Evolutionary conservation across 2,329 filamentous ascomycete genomes (phyloP).

Genomic region (Colletotrichum neosansevieriae): DNA sequence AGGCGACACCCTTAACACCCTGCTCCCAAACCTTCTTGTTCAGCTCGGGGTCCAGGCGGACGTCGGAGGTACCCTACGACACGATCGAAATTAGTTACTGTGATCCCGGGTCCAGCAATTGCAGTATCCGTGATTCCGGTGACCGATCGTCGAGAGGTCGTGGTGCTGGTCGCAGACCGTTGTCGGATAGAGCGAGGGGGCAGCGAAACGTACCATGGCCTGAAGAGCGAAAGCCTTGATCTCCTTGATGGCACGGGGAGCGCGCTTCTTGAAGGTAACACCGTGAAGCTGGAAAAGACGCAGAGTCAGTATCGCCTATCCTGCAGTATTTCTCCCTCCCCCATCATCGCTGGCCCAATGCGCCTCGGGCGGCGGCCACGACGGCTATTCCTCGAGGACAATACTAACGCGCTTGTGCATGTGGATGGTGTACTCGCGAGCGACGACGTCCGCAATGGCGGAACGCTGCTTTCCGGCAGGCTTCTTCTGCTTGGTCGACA

Average conservation of each 20-base stretch:
- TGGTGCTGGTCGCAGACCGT: neutral
- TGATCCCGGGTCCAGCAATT: neutral
- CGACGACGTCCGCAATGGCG: constrained; percentile 98
- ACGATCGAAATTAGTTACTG: constrained; percentile 42
- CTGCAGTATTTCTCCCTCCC: neutral
- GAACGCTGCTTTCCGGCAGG: constrained; percentile 79
- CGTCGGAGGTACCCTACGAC: constrained; percentile 90
- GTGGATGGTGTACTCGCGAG: constrained; percentile 99
- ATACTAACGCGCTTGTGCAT: constrained; percentile 84
- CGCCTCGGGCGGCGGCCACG: constrained; percentile 41
- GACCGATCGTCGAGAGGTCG: neutral
- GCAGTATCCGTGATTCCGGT: neutral
- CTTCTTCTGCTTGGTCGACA: constrained; percentile 77
- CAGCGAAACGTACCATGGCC: constrained; percentile 85
- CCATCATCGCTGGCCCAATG: constrained; percentile 4
- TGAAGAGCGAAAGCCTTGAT: constrained; percentile 93
- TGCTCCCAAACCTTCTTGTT: constrained; percentile 99
- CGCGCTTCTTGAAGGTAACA: constrained; percentile 99
- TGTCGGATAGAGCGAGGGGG: constrained; percentile 15
- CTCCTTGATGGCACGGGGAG: constrained; percentile 99
- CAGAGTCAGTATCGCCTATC: constrained; percentile 49
- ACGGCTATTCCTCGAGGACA: constrained; percentile 15
- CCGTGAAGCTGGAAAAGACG: constrained; percentile 81
- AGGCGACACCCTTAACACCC: constrained; percentile 98
- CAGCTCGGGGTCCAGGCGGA: constrained; percentile 97